Evolutionary conservation across 1,139 yeast species (phyloP).

Genomic region (Ogataea hybrid): DNA sequence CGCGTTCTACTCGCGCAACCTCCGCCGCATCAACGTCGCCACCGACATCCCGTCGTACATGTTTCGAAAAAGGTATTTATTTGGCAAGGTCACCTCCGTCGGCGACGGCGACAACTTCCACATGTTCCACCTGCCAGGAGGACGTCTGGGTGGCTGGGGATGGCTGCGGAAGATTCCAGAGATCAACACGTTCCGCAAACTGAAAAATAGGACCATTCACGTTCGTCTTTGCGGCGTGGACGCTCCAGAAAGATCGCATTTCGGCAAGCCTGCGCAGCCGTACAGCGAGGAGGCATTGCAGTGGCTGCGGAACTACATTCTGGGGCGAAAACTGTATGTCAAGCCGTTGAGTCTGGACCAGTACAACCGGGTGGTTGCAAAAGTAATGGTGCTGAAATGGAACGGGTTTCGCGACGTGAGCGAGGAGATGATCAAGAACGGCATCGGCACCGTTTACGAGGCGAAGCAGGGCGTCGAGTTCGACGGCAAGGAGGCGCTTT

Average conservation of each 20-base stretch:
- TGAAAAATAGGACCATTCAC: conserved; percentile 59
- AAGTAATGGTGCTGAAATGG: conserved; percentile 72
- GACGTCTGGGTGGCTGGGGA: conserved; percentile 86
- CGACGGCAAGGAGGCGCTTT: conserved; percentile 67
- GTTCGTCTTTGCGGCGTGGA: conserved; percentile 92
- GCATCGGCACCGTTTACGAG: conserved; percentile 87
- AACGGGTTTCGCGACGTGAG: conserved; percentile 78
- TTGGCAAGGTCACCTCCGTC: conserved; percentile 84
- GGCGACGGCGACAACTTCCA: conserved; percentile 98
- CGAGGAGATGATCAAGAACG: conserved; percentile 78
- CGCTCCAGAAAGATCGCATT: conserved; percentile 96
- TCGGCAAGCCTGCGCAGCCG: conserved; percentile 93
- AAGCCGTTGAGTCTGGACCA: conserved; percentile 84
- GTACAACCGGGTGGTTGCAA: conserved; percentile 84
- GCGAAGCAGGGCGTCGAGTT: conserved; percentile 80
- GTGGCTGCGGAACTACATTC: conserved; percentile 67
- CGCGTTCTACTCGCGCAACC: conserved; percentile 35
- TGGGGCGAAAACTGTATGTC: conserved; percentile 67
- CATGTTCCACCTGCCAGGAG: conserved; percentile 93
- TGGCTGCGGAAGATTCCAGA: conserved; percentile 66
- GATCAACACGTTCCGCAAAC: conserved; percentile 40
- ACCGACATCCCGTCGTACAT: conserved; percentile 39
- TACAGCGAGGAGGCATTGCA: conserved; percentile 76
- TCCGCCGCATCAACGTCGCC: conserved; percentile 40
- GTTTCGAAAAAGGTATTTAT: conserved; percentile 50